Evolutionary conservation across 2,329 filamentous ascomycete genomes (phyloP), one percentile per base, ranked within the genome.

Genomic region (Colletotrichum trifolii): DNA sequence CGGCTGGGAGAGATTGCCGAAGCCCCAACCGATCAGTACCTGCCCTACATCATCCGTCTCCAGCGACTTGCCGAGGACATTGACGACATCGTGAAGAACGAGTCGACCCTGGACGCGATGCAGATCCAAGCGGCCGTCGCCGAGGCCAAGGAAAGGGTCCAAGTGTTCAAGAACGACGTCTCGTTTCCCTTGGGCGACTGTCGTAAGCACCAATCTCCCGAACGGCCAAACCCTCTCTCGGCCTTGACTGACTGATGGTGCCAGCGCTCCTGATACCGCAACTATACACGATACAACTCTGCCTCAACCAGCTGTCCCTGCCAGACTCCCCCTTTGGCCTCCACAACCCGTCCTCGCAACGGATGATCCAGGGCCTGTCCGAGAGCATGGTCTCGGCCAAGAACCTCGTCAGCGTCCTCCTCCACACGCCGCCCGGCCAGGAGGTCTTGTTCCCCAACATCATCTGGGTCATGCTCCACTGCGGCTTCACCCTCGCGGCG

Each of bases 401-500:
- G 35, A 71, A 72, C 1, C 69, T 76, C 1, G 71, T 75, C 0
- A 73, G 69, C 15, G 66, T 75, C 0, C 66, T 75, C 1, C 68
- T 76, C 12, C 63, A 71, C 0, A 68, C 75, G 1, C 71, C 74
- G 1, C 64, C 67, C 12, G 72, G 71, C 1, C 73, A 74, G 36
- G 74, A 76, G 54, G 66, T 68, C 1, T 60, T 64, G 1, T 69
- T 76, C 40, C 70, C 73, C 4, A 76, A 76, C 15, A 70, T 73
- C 1, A 71, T 71, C 10, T 76, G 74, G 75, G 70, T 76, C 38
- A 73, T 72, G 64, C 42, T 76, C 0, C 73, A 76, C 35, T 76
- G 75, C 15, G 73, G 71, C 3, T 67, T 75, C 0, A 75, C 74
- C 0, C 53, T 76, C 0, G 69, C 73, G 0, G 72, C 73, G 8